Conservation (phyloP, 2,329 filamentous ascomycete genomes). For the Colletotrichum theobromicola region DNA sequence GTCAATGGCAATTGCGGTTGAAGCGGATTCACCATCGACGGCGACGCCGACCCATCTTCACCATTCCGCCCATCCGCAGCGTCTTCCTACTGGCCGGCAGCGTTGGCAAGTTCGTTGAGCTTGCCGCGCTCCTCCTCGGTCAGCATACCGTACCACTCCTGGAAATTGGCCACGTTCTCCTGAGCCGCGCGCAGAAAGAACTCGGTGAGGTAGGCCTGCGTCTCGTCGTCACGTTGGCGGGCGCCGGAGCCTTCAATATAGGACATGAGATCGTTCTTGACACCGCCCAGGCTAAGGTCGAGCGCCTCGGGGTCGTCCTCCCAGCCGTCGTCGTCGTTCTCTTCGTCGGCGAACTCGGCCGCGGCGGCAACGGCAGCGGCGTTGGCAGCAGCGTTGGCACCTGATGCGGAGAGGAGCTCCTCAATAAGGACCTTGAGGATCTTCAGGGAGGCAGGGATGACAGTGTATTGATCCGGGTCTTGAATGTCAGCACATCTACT, state of each 20-base stretch:
- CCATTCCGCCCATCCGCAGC: neutral
- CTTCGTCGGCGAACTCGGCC: constrained; percentile 59
- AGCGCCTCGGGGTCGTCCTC: constrained; percentile 82
- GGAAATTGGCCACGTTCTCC: constrained; percentile 62
- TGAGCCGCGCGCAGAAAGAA: constrained; percentile 73
- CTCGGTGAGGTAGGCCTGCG: constrained; percentile 80
- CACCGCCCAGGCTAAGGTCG: constrained; percentile 74
- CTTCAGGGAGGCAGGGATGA: constrained; percentile 87
- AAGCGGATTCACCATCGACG: neutral
- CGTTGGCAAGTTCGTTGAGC: constrained; percentile 55
- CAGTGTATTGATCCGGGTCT: constrained; percentile 90
- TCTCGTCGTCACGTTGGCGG: constrained; percentile 86
- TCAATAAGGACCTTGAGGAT: constrained; percentile 96
- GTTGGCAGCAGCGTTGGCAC: constrained; percentile 64
- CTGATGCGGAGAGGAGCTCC: constrained; percentile 84
- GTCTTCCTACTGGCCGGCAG: constrained; percentile 30
- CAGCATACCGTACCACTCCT: constrained; percentile 61
- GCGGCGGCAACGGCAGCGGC: constrained; percentile 64
- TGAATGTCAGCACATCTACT: constrained; percentile 28
- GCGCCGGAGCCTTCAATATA: constrained; percentile 65
- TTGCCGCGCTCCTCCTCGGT: constrained; percentile 62
- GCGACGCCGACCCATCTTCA: neutral
- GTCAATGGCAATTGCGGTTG: constrained; percentile 11
- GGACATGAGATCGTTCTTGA: constrained; percentile 81
- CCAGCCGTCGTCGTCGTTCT: constrained; percentile 83